Percentiles rank a stretch among this genome's conserved stretches.
These are phyloP conservation scores for Cardamine chenopodiifolia DNA, from an alignment of 345 rosid genomes.

Conservation along the genomic window DNA sequence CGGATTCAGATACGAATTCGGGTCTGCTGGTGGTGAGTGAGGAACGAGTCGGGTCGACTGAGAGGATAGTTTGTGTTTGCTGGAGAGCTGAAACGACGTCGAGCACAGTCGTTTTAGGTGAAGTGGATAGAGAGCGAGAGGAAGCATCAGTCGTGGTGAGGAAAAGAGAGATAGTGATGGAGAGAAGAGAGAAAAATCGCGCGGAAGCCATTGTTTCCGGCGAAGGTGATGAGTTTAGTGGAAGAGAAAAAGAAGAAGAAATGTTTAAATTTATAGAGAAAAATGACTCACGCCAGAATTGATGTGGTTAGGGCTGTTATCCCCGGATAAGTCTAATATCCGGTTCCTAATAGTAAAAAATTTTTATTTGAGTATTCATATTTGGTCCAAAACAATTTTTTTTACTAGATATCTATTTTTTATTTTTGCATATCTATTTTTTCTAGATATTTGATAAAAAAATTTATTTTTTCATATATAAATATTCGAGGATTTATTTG, in stretches of 20 bases:
- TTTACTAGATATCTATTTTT: too few relatives aligned
- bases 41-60: conserved; percentile 49
- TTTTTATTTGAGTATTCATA: too few relatives aligned
- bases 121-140: conserved; percentile 48
- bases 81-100: conserved; percentile 58
- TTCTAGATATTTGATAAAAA: too few relatives aligned
- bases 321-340: too few relatives aligned
- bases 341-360: too few relatives aligned
- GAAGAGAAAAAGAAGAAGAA: neutral
- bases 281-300: conserved; percentile 29
- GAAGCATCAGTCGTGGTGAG: conserved; percentile 27
- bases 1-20: conserved; percentile 21
- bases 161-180: conserved; percentile 27
- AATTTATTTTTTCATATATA: too few relatives aligned
- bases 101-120: conserved; percentile 43
- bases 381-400: too few relatives aligned
- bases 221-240: conserved; percentile 22
- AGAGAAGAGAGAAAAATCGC: conserved; percentile 21
- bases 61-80: conserved; percentile 51
- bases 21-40: conserved; percentile 21
- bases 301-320: too few relatives aligned
- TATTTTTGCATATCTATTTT: too few relatives aligned
- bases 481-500: too few relatives aligned
- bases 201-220: conserved; percentile 33
- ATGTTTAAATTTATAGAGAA: conserved; percentile 33